Evolutionary conservation across 345 rosid species (phyloP).

Genomic region (Euclidium syriacum): DNA sequence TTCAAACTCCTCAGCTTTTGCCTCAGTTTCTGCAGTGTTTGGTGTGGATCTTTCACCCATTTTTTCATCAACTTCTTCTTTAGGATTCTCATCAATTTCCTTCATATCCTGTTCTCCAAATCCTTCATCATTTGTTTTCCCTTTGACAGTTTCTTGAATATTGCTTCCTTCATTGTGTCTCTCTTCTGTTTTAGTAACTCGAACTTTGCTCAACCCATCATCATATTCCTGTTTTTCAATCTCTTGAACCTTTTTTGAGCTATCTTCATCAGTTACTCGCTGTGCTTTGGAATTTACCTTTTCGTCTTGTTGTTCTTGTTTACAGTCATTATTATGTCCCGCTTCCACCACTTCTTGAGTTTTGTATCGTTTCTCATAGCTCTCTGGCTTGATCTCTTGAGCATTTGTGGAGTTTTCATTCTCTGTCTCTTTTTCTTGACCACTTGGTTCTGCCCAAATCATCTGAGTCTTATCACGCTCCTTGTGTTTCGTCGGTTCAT

Average conservation of each 20-base stretch:
- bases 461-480: background rate
- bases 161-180: background rate
- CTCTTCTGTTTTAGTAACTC: background rate
- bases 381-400: background rate
- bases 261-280: background rate
- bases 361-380: background rate
- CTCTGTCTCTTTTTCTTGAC: background rate
- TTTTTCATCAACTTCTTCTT: slow-evolving; percentile 6
- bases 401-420: background rate
- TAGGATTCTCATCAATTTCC: background rate
- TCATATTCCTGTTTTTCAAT: too few species aligned
- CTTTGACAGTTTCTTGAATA: background rate
- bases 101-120: slow-evolving; percentile 13
- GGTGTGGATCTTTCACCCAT: background rate
- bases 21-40: slow-evolving; percentile 7
- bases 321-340: background rate
- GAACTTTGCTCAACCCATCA: slow-evolving; percentile 1
- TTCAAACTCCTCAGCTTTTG: background rate
- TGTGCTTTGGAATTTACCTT: background rate
- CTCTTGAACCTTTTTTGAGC: too few species aligned
- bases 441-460: background rate
- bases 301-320: background rate
- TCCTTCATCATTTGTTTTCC: background rate
- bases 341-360: slow-evolving; percentile 7
- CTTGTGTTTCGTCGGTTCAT: slow-evolving; percentile 9